phyloP scores from a whole-genome alignment of 1,284 basidiomycete genomes.

The Volvariella volvacea region DNA sequence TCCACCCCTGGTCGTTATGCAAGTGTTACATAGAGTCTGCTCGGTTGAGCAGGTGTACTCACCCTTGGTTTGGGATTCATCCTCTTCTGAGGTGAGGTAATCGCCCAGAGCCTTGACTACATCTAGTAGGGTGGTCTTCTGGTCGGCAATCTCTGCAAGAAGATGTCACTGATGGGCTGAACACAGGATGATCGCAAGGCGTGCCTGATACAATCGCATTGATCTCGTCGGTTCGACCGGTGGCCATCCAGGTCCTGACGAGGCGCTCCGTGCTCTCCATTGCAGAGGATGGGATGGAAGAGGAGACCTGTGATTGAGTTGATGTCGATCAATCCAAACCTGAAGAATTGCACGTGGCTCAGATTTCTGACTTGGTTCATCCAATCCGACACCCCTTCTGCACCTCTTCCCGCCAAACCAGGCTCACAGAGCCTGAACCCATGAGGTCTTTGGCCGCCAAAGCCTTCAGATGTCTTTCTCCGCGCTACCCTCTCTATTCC shows the following conservation, averaged over 20 bases:
- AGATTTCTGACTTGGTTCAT: neutral
- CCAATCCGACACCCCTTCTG: no score
- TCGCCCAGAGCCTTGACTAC: constrained; percentile 86
- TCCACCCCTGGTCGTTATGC: constrained; percentile 55
- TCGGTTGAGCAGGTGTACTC: constrained; percentile 9
- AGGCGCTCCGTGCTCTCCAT: constrained; percentile 37
- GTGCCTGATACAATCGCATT: constrained; percentile 54
- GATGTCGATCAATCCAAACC: neutral
- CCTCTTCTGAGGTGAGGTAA: constrained; percentile 84
- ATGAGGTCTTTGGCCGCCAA: constrained; percentile 25
- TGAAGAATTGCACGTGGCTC: neutral
- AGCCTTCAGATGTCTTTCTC: constrained; percentile 21
- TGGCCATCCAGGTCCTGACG: constrained; percentile 71
- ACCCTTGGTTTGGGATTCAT: constrained; percentile 75
- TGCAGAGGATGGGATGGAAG: neutral
- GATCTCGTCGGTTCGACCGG: constrained; percentile 55
- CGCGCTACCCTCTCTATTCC: constrained; percentile 14
- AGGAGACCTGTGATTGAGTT: neutral
- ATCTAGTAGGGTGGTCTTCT: constrained; percentile 60
- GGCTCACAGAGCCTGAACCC: constrained; percentile 10
- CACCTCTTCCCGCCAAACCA: neutral
- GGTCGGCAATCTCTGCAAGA: constrained; percentile 56
- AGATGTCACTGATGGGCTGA: constrained; percentile 10
- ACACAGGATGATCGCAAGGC: constrained; percentile 11
- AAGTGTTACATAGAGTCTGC: neutral